Percentiles rank a stretch among this genome's conserved stretches.
These are phyloP conservation scores for Mortierella sp. DNA, from an alignment of 371 early-diverging fungal genomes.

Conservation along the genomic window DNA sequence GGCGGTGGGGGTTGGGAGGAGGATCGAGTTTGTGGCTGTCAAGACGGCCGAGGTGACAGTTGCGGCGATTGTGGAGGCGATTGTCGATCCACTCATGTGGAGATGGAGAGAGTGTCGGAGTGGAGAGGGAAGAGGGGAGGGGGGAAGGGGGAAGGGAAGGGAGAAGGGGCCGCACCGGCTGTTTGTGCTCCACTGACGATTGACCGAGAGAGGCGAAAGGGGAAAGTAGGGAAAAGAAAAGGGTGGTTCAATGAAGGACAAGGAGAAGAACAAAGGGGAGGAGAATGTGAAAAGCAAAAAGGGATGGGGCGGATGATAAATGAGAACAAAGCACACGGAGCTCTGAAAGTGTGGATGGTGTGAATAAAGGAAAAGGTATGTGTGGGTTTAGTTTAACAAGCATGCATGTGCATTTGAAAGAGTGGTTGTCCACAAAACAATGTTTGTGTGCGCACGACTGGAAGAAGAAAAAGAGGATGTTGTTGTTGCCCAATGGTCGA, in stretches of 20 bases:
- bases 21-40: slow-evolving; percentile 23
- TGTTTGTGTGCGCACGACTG: not conserved
- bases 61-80: slow-evolving; percentile 8
- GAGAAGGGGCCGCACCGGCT: not conserved
- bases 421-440: not conserved
- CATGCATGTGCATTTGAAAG: not conserved
- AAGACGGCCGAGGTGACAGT: slow-evolving; percentile 17
- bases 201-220: not conserved
- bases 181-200: slow-evolving; percentile 1
- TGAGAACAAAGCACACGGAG: not conserved
- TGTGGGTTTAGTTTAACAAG: slow-evolving; percentile 1
- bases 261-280: not conserved
- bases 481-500: not conserved
- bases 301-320: not conserved
- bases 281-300: not conserved
- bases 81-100: slow-evolving; percentile 13
- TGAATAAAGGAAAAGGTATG: too few relatives aligned
- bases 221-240: not conserved
- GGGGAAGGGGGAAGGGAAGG: not conserved
- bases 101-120: not conserved
- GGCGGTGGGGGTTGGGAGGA: not conserved
- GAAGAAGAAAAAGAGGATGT: not conserved
- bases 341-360: not conserved
- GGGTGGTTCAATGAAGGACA: not conserved
- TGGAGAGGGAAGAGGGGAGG: not conserved